phyloP scores from a whole-genome alignment of 768 basidiomycete species.

The Heimioporus sp. region DNA sequence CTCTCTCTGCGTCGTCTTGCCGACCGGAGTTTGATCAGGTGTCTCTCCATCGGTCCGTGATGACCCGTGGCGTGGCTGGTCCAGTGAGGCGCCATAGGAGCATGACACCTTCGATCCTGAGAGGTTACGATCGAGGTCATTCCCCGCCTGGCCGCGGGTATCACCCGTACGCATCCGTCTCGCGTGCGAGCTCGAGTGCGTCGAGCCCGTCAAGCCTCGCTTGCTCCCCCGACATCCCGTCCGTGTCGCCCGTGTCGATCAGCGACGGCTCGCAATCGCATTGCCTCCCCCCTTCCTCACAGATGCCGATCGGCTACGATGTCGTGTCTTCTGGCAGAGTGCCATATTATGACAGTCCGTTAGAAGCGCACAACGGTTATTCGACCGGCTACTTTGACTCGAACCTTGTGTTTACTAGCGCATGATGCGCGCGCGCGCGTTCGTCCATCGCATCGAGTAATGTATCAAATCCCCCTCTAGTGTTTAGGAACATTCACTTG shows the following conservation, averaged over 20 bases:
- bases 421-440: slow-evolving; percentile 7
- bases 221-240: slow-evolving; percentile 28
- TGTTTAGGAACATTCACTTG: slow-evolving; percentile 13
- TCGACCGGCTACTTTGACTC: slow-evolving; percentile 21
- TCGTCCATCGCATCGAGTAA: slow-evolving; percentile 6
- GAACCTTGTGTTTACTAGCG: slow-evolving; percentile 19
- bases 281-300: slow-evolving; percentile 19
- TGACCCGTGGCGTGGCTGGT: slow-evolving; percentile 41
- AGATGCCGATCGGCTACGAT: slow-evolving; percentile 21
- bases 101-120: slow-evolving; percentile 67
- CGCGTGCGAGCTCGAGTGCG: slow-evolving; percentile 28
- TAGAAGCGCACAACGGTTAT: slow-evolving; percentile 24
- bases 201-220: slow-evolving; percentile 30
- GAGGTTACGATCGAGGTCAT: slow-evolving; percentile 48
- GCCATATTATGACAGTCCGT: slow-evolving; percentile 25
- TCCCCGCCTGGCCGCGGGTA: slow-evolving; percentile 50
- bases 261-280: slow-evolving; percentile 12
- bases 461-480: slow-evolving; percentile 16
- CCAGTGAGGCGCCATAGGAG: slow-evolving; percentile 70
- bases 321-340: slow-evolving; percentile 24
- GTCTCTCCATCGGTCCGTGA: slow-evolving; percentile 23
- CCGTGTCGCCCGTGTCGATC: slow-evolving; percentile 19
- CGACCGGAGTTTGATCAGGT: slow-evolving; percentile 60
- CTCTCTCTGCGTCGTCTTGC: slow-evolving; percentile 62
- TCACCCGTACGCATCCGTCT: slow-evolving; percentile 49